phyloP scores from a whole-genome alignment of 352 stramenopile species.

The Pythium rhizo-oryzae region DNA sequence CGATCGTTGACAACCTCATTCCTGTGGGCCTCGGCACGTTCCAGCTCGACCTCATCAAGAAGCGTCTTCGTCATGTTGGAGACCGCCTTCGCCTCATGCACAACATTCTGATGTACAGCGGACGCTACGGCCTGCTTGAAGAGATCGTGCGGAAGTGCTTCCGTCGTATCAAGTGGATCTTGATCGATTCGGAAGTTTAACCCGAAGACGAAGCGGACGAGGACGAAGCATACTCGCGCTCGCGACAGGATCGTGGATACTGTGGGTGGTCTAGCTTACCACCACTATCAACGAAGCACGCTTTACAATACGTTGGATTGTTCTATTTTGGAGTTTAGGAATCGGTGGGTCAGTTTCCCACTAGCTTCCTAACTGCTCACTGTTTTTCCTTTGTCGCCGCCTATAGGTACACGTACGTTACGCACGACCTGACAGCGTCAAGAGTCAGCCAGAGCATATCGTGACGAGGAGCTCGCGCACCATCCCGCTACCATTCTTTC shows the following conservation, averaged over 20 bases:
- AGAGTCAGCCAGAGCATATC: not conserved
- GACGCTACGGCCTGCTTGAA: conserved; percentile 79
- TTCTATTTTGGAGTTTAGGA: not conserved
- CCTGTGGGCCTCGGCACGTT: conserved; percentile 74
- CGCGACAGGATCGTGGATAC: conserved; percentile 8
- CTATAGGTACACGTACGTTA: not conserved
- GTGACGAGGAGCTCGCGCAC: not conserved
- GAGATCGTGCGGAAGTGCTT: conserved; percentile 93
- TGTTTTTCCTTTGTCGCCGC: not conserved
- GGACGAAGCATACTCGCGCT: not conserved
- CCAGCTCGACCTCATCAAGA: conserved; percentile 89
- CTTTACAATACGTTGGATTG: not conserved
- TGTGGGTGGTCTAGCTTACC: not conserved
- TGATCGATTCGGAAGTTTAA: conserved; percentile 91
- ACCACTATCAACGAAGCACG: conserved; percentile 1
- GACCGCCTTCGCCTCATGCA: conserved; percentile 88
- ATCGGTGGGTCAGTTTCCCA: conserved; percentile 3
- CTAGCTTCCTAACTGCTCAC: not conserved
- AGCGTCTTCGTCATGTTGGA: conserved; percentile 84
- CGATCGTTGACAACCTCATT: conserved; percentile 88
- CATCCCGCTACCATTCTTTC: not conserved
- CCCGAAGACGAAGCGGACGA: not conserved
- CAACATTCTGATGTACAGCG: conserved; percentile 90
- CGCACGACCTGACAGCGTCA: not conserved
- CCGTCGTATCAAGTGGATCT: conserved; percentile 92